Percentiles rank a stretch among this genome's conserved stretches.
phyloP scores from a whole-genome alignment of 305 asterid species.

The Fraxinus latifolia region DNA sequence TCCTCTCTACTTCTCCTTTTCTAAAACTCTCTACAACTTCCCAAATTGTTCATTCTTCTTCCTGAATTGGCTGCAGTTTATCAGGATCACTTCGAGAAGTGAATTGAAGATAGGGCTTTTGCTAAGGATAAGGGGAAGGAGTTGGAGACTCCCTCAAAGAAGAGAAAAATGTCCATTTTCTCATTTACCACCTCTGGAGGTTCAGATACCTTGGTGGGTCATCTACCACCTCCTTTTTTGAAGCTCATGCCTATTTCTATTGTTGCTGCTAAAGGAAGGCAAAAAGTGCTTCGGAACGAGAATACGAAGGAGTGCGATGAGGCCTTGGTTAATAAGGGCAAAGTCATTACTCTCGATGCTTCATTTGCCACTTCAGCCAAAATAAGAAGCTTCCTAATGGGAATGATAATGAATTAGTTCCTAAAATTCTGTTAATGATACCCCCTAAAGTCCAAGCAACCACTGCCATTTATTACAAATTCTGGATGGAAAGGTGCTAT shows the following conservation, averaged over 20 bases:
- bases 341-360: not conserved
- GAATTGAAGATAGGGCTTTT: not conserved
- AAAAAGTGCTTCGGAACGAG: not conserved
- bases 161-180: not conserved
- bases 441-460: not conserved
- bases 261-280: not conserved
- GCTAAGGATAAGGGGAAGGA: not conserved
- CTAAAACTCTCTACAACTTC: too few relatives aligned
- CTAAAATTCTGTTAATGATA: not conserved
- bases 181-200: not conserved
- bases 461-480: not conserved
- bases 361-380: not conserved
- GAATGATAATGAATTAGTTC: not conserved
- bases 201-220: not conserved
- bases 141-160: not conserved
- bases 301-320: not conserved
- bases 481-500: not conserved
- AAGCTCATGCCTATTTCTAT: not conserved
- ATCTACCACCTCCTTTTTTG: not conserved
- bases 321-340: not conserved
- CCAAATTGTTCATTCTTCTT: too few relatives aligned
- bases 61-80: too few relatives aligned
- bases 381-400: not conserved
- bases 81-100: not conserved
- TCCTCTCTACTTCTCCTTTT: too few relatives aligned